Evolutionary conservation across 805 yeast genomes (phyloP).

Genomic region (Starmera pachycereana): DNA sequence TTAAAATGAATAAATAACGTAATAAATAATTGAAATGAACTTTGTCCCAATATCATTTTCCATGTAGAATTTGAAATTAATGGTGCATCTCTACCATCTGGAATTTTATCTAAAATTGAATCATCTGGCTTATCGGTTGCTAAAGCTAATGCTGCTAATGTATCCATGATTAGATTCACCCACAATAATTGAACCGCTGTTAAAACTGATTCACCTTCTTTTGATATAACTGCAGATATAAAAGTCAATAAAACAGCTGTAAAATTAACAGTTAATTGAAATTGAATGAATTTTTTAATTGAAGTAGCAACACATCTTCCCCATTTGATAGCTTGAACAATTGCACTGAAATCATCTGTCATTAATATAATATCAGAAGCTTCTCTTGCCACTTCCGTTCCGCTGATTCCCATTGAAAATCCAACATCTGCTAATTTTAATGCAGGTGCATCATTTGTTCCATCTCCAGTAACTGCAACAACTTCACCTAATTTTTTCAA

Average conservation of each 20-base stretch:
- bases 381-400: conserved; percentile 98
- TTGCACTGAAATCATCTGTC: conserved; percentile 91
- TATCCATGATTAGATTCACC: conserved; percentile 98
- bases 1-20: conserved; percentile 79
- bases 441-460: conserved; percentile 98
- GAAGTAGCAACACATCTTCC: conserved; percentile 95
- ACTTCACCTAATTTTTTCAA: conserved; percentile 77
- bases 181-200: conserved; percentile 96
- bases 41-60: conserved; percentile 95
- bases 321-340: conserved; percentile 97
- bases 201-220: conserved; percentile 73
- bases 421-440: conserved; percentile 95
- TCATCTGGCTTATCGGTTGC: conserved; percentile 97
- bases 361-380: conserved; percentile 87
- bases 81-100: conserved; percentile 72
- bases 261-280: conserved; percentile 90
- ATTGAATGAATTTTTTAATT: conserved; percentile 91
- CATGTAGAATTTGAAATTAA: conserved; percentile 89
- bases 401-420: conserved; percentile 96
- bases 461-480: conserved; percentile 99
- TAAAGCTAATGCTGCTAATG: conserved; percentile 92
- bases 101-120: conserved; percentile 65
- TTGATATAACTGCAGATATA: conserved; percentile 82
- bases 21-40: conserved; percentile 63
- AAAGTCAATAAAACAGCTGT: conserved; percentile 95